Percentiles rank a stretch among this genome's conserved stretches.
Conservation (phyloP, 2,329 filamentous ascomycete genomes). For the Laburnicola sp. region DNA sequence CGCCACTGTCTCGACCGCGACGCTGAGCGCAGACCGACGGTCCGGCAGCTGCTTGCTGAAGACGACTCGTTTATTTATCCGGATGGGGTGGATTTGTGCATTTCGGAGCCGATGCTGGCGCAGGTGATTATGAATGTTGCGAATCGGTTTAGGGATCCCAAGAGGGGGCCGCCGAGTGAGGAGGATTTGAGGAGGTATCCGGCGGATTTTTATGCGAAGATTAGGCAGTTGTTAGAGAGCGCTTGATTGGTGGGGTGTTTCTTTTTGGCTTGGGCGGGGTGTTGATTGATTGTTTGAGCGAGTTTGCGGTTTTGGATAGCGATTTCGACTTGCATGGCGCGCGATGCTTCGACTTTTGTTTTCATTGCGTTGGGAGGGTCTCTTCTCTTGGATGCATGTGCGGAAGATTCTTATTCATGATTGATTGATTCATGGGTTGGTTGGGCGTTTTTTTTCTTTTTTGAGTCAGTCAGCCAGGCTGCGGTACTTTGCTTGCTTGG, state of each 20-base stretch:
- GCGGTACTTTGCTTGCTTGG: background rate
- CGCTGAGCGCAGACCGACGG: slow-evolving; percentile 58
- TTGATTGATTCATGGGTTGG: background rate
- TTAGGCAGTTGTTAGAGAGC: slow-evolving; percentile 46
- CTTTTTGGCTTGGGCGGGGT: no score
- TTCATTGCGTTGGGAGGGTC: no score
- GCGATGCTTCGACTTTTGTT: no score
- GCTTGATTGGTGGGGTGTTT: background rate
- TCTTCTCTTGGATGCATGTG: no score
- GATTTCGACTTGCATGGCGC: no score
- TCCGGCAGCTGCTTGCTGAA: slow-evolving; percentile 59
- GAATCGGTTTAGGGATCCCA: slow-evolving; percentile 58
- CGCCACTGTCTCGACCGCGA: slow-evolving; percentile 63
- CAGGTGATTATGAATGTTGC: slow-evolving; percentile 64
- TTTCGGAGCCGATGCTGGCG: slow-evolving; percentile 58
- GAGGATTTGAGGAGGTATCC: slow-evolving; percentile 57
- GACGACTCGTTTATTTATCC: slow-evolving; percentile 62
- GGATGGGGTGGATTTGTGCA: slow-evolving; percentile 55
- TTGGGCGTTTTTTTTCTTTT: background rate
- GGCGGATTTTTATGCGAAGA: slow-evolving; percentile 53
- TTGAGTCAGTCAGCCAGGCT: background rate
- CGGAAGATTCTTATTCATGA: no score
- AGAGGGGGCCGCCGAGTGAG: slow-evolving; percentile 58
- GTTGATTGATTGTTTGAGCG: no score
- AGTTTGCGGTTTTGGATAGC: no score